Evolutionary conservation across 495 filamentous ascomycete species (phyloP).

Genomic region (Patellaria atrata): DNA sequence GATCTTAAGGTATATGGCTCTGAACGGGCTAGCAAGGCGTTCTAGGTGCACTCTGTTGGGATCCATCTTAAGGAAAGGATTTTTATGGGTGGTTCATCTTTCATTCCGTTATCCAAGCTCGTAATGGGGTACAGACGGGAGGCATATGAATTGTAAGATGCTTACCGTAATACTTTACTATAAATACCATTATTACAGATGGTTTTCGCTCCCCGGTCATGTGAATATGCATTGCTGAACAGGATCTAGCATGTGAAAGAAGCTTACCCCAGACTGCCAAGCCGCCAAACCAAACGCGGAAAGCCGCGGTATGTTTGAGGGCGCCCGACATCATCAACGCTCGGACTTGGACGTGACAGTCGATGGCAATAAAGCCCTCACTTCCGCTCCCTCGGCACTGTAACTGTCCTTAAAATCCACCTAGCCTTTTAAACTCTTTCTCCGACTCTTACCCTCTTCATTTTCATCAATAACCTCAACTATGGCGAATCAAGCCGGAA

Average conservation of each 20-base stretch:
- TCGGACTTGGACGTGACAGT: too few species aligned
- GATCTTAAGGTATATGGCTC: slow-evolving; percentile 1
- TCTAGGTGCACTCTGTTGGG: neutral
- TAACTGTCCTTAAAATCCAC: too few species aligned
- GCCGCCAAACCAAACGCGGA: neutral
- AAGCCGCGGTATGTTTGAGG: slow-evolving; percentile 3
- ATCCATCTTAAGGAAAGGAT: neutral
- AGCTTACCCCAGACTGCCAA: slow-evolving; percentile 2
- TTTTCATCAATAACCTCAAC: neutral
- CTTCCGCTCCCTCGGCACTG: too few species aligned
- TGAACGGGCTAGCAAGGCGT: slow-evolving; percentile 1
- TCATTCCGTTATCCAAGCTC: too few species aligned
- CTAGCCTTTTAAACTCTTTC: slow-evolving; percentile 1
- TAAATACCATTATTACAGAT: slow-evolving; percentile 2
- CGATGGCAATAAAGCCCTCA: too few species aligned
- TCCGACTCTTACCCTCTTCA: slow-evolving; percentile 1
- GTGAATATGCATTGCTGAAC: slow-evolving; percentile 3
- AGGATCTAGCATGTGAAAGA: slow-evolving; percentile 13
- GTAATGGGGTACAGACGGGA: too few species aligned
- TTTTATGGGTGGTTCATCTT: too few species aligned
- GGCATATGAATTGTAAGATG: too few species aligned
- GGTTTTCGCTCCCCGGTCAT: neutral
- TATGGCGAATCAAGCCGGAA: slow-evolving; percentile 27
- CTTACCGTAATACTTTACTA: too few species aligned
- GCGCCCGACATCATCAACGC: neutral